These are phyloP conservation scores for Cocos nucifera DNA, from an alignment of 176 grass and related monocot species.

Conservation along the genomic window DNA sequence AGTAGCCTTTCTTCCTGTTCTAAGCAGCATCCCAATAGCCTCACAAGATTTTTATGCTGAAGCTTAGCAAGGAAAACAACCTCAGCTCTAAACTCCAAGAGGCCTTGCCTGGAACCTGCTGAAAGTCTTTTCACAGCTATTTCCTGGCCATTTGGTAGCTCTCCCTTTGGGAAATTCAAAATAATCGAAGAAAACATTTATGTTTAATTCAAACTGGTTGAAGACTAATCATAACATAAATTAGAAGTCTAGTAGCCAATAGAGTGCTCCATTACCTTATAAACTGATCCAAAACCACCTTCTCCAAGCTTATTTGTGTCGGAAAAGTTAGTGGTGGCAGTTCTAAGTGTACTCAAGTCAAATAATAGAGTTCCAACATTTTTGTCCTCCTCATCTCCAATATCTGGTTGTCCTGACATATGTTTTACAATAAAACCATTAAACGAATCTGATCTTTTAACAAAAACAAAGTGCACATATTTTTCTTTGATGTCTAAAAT, in stretches of 20 bases:
- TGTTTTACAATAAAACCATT: no score
- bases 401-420: no score
- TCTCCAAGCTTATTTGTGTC: slow-evolving; percentile 1
- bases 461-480: no score
- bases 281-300: slow-evolving; percentile 8
- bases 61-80: neutral
- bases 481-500: no score
- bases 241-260: no score
- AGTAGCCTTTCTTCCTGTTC: slow-evolving; percentile 1
- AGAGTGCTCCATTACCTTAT: neutral
- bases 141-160: neutral
- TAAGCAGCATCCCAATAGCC: neutral
- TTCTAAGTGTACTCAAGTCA: neutral
- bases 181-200: neutral
- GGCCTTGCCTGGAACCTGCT: neutral
- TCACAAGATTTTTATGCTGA: slow-evolving; percentile 3
- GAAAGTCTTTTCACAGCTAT: slow-evolving; percentile 8
- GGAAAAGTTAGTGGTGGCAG: neutral
- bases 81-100: neutral
- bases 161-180: neutral
- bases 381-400: no score
- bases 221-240: no score
- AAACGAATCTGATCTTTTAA: no score
- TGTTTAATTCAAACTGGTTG: no score
- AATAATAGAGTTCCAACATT: neutral